Conservation (phyloP, 1,284 basidiomycete genomes). For the Austroboletus novae-zelandiae region DNA sequence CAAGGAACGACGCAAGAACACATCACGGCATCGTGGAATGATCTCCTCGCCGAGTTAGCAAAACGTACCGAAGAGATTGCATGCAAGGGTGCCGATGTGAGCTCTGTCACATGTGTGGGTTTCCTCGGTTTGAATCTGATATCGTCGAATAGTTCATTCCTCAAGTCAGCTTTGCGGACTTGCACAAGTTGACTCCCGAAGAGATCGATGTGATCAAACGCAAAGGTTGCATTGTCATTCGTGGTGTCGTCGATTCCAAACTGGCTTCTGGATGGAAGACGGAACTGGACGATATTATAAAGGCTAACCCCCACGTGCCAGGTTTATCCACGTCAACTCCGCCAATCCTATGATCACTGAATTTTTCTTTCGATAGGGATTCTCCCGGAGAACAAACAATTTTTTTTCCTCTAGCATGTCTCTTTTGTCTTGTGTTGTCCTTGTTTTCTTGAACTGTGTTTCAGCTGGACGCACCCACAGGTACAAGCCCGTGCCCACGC, state of each 20-base stretch:
- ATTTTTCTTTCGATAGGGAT: conserved; percentile 37
- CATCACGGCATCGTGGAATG: conserved; percentile 54
- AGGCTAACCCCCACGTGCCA: conserved; percentile 54
- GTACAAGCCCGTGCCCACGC: conserved; percentile 74
- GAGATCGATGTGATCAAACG: conserved; percentile 51
- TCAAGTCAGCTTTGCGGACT: conserved; percentile 55
- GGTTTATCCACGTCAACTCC: conserved; percentile 26
- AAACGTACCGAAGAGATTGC: conserved; percentile 44
- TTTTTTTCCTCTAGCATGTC: conserved; percentile 67
- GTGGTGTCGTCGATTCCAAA: conserved; percentile 54
- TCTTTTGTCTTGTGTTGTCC: not conserved
- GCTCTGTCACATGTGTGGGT: conserved; percentile 10
- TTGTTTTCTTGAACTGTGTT: not conserved
- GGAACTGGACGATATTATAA: conserved; percentile 54
- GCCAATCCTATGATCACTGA: not conserved
- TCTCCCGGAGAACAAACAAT: conserved; percentile 62
- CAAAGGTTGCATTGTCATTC: conserved; percentile 59
- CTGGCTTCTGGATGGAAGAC: conserved; percentile 58
- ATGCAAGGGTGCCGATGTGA: conserved; percentile 48
- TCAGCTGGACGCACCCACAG: conserved; percentile 69
- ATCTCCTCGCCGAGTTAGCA: conserved; percentile 52
- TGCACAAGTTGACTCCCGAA: conserved; percentile 45
- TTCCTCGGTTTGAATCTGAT: not conserved
- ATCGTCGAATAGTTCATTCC: conserved; percentile 45
- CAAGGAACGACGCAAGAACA: conserved; percentile 46